Evolutionary conservation across 805 yeast genomes (phyloP).

Genomic region (Yamadazyma akitaensis): DNA sequence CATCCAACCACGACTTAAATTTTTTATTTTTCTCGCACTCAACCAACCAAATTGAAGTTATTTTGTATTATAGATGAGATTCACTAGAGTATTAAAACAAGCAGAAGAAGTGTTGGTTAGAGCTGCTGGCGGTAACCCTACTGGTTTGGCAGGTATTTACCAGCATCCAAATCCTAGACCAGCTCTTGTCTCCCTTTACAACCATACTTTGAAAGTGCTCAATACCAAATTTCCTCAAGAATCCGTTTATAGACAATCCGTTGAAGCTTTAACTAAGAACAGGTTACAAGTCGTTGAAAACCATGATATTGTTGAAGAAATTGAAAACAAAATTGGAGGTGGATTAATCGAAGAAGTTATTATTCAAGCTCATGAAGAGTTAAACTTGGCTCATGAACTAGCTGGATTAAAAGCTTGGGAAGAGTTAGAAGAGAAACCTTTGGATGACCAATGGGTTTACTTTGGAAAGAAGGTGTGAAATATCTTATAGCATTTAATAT

Average conservation of each 20-base stretch:
- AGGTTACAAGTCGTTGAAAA: slow-evolving; percentile 65
- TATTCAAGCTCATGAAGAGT: slow-evolving; percentile 81
- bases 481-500: not conserved
- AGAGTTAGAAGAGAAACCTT: slow-evolving; percentile 73
- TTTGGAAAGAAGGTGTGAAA: slow-evolving; percentile 62
- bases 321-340: slow-evolving; percentile 73
- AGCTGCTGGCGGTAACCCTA: slow-evolving; percentile 64
- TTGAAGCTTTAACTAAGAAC: slow-evolving; percentile 65
- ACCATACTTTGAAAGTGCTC: slow-evolving; percentile 60
- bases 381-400: slow-evolving; percentile 61
- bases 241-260: slow-evolving; percentile 74
- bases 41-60: slow-evolving; percentile 14
- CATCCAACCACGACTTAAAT: slow-evolving; percentile 1
- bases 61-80: slow-evolving; percentile 29
- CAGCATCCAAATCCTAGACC: slow-evolving; percentile 86
- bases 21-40: slow-evolving; percentile 1
- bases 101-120: slow-evolving; percentile 55
- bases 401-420: slow-evolving; percentile 75
- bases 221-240: slow-evolving; percentile 61
- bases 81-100: slow-evolving; percentile 39
- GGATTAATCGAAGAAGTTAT: slow-evolving; percentile 82
- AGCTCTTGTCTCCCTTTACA: slow-evolving; percentile 66
- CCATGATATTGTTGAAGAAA: slow-evolving; percentile 57
- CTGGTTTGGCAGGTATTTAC: slow-evolving; percentile 74
- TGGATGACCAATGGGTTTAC: slow-evolving; percentile 81